A percentile compares a stretch with the other conserved stretches of the same genome.
Evolutionary conservation across 1,139 yeast species (phyloP).

Genomic region (Schizosaccharomyces versatilis): DNA sequence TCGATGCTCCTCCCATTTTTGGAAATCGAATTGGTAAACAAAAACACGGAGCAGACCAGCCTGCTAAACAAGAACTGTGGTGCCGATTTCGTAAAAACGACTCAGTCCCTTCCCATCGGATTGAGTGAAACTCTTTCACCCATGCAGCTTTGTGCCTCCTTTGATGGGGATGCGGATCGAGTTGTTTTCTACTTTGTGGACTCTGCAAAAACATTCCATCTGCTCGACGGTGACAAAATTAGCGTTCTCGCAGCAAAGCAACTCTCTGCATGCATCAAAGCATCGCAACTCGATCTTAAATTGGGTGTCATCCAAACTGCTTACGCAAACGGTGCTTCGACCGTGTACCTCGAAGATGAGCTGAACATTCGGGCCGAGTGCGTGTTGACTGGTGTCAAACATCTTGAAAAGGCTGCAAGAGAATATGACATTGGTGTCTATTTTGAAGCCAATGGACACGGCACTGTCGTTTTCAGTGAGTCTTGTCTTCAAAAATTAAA

Average conservation of each 20-base stretch:
- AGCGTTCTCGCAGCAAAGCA: slow-evolving; percentile 64
- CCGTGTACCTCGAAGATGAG: slow-evolving; percentile 39
- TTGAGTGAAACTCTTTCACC: slow-evolving; percentile 21
- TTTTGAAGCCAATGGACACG: slow-evolving; percentile 98
- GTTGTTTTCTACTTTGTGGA: slow-evolving; percentile 59
- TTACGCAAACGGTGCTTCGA: slow-evolving; percentile 85
- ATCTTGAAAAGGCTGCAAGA: slow-evolving; percentile 71
- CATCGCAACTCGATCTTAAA: slow-evolving; percentile 21
- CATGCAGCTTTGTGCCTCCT: slow-evolving; percentile 44
- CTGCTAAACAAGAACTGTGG: slow-evolving; percentile 65
- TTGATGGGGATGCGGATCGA: slow-evolving; percentile 96
- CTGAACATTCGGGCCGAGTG: slow-evolving; percentile 63
- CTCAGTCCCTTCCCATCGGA: slow-evolving; percentile 53
- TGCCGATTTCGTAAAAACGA: slow-evolving; percentile 84
- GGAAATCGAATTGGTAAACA: slow-evolving; percentile 34
- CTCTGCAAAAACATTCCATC: slow-evolving; percentile 28
- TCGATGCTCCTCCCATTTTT: slow-evolving; percentile 22
- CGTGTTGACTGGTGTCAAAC: slow-evolving; percentile 92
- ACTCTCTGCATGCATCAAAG: slow-evolving; percentile 31
- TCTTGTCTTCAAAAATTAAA: slow-evolving; percentile 28
- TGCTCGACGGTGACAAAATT: slow-evolving; percentile 86
- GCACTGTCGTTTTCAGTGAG: slow-evolving; percentile 66
- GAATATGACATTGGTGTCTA: slow-evolving; percentile 77
- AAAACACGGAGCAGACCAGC: slow-evolving; percentile 31
- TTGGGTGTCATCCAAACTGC: slow-evolving; percentile 94